A percentile compares a stretch with the other conserved stretches of the same genome.
These are phyloP conservation scores for Aspergillus incahuasiensis DNA, from an alignment of 495 filamentous ascomycete species.

Conservation along the genomic window DNA sequence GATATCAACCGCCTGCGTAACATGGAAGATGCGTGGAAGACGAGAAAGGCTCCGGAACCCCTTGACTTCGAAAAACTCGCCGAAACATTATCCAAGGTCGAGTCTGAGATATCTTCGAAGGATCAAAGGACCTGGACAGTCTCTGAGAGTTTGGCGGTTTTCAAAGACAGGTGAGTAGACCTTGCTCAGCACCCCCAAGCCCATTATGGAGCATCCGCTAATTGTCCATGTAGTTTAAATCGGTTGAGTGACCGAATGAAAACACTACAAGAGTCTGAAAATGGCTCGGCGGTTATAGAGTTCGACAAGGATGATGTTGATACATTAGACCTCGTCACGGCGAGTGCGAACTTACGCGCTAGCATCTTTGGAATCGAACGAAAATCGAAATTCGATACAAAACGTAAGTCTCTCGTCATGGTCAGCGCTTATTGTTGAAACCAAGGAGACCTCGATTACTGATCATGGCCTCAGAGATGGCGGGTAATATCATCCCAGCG, in stretches of 20 bases:
- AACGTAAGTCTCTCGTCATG: slow-evolving; percentile 56
- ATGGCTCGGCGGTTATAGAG: slow-evolving; percentile 59
- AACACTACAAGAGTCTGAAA: slow-evolving; percentile 46
- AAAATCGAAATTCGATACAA: slow-evolving; percentile 93
- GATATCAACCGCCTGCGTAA: slow-evolving; percentile 80
- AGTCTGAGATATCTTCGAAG: slow-evolving; percentile 52
- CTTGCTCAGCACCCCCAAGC: background rate
- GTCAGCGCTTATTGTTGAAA: too few species aligned
- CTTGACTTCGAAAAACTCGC: slow-evolving; percentile 58
- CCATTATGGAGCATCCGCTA: background rate
- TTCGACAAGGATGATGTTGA: slow-evolving; percentile 99
- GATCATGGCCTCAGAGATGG: slow-evolving; percentile 89
- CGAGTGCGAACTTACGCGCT: slow-evolving; percentile 84
- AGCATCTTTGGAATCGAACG: slow-evolving; percentile 78
- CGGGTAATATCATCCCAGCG: slow-evolving; percentile 96
- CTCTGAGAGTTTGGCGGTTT: slow-evolving; percentile 79
- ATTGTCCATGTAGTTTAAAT: slow-evolving; percentile 49
- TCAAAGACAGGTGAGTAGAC: slow-evolving; percentile 63
- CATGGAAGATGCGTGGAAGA: slow-evolving; percentile 98
- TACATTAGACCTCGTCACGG: slow-evolving; percentile 90
- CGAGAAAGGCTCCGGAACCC: slow-evolving; percentile 64
- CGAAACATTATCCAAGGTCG: slow-evolving; percentile 45
- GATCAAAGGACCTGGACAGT: slow-evolving; percentile 77
- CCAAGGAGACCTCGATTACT: too few species aligned
- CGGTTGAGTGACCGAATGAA: slow-evolving; percentile 71